Evolutionary conservation across 2,329 filamentous ascomycete species (phyloP), one percentile per base, ranked within the genome.

Genomic region (Talaromyces sp.): DNA sequence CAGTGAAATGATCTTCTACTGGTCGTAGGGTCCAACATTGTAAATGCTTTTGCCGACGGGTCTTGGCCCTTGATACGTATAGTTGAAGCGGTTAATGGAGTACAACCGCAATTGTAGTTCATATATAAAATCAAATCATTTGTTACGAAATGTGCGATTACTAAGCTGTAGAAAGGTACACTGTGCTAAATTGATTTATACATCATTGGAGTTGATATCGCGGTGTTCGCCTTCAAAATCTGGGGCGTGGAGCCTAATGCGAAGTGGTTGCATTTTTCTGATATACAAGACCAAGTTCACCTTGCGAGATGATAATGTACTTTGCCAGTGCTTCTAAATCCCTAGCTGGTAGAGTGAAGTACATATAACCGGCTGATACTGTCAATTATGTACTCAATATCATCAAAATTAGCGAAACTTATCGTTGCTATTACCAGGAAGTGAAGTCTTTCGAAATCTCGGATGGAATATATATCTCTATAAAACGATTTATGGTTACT

Each of bases 41-140:
- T 3, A 16, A 61, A 63, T 16, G 1, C 60, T 18, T 55, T n/a
- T 9, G 62, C 28, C 8, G 39, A 57, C 9, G 57, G 39, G n/a
- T 63, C 46, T n/a, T 31, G 16, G 37, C 62, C 62, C 46, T 61
- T 60, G 39, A 57, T 57, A 18, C 57, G 39, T 8, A 60, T 28
- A 3, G 28, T 3, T 28, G 28, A 28, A 28, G 28, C 28, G 48
- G 18, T 42, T 44, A 16, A 25, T 58, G 46, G n/a, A 58, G 16
- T n/a, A 5, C 9, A 18, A 25, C 21, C 12, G 21, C n/a, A 21
- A 42, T 57, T 37, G 14, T 56, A 3, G 14, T 55, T 35, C 16
- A 31, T 18, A 54, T 31, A 31, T 33, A 21, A 25, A 14, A 5
- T 2, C 8, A 18, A 21, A 16, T 23, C 12, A 23, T 44, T 1